Conservation (phyloP, 2,329 filamentous ascomycete genomes). For the Stagonosporopsis rhizophila region DNA sequence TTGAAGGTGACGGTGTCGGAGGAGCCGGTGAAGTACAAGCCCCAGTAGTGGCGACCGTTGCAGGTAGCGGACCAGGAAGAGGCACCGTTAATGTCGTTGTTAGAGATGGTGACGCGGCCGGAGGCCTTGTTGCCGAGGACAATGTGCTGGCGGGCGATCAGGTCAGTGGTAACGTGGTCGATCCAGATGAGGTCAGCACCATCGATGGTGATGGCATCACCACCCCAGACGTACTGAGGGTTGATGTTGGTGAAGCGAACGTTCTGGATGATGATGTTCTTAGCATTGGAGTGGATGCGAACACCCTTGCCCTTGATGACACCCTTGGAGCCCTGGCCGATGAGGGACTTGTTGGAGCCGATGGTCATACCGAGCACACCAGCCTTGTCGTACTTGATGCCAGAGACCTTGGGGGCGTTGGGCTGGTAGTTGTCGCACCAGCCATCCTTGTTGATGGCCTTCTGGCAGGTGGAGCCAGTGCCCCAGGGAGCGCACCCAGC, state of each 20-base stretch:
- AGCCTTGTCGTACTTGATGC: slow-evolving; percentile 60
- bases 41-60: slow-evolving; percentile 66
- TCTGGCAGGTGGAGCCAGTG: slow-evolving; percentile 63
- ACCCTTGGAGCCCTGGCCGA: slow-evolving; percentile 61
- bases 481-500: slow-evolving; percentile 63
- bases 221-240: slow-evolving; percentile 47
- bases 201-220: slow-evolving; percentile 45
- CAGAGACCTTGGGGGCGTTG: slow-evolving; percentile 55
- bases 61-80: slow-evolving; percentile 64
- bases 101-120: slow-evolving; percentile 66
- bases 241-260: slow-evolving; percentile 55
- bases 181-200: slow-evolving; percentile 37
- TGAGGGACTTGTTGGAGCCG: slow-evolving; percentile 64
- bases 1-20: slow-evolving; percentile 65
- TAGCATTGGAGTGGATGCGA: slow-evolving; percentile 49
- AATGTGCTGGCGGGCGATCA: slow-evolving; percentile 67
- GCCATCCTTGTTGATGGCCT: slow-evolving; percentile 66
- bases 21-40: slow-evolving; percentile 63
- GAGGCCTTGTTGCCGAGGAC: slow-evolving; percentile 63
- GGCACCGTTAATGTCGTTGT: slow-evolving; percentile 65
- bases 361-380: slow-evolving; percentile 60
- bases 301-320: slow-evolving; percentile 66
- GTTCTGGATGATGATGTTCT: slow-evolving; percentile 62
- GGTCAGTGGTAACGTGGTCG: slow-evolving; percentile 56
- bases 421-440: slow-evolving; percentile 65